Evolutionary conservation across 257 asterid species (phyloP), one percentile per base, ranked within the genome.

Genomic region (Ligustrum vulgare): DNA sequence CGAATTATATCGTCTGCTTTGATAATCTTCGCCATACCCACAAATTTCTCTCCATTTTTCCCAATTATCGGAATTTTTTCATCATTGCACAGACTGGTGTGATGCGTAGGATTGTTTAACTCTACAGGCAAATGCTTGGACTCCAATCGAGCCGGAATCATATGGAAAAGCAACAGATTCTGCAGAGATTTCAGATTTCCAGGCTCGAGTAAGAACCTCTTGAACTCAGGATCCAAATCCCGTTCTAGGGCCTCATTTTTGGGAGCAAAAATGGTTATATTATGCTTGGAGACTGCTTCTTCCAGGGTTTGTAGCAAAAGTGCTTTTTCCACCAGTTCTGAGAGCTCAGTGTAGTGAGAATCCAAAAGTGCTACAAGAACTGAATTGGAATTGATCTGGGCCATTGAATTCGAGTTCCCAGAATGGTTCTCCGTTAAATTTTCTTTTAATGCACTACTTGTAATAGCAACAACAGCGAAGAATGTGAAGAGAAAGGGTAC

Each of bases 321-420:
- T 0, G 98, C 98, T 68, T 92, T 94, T 78, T 94, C 98, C 47
- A 94, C 91, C 0, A 94, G 95, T 83, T 94, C 98, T 0, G 98
- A 89, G 2, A 94, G 90, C 86, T 94, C 98, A 12, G 98, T 92
- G 75, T 94, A 94, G 75, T 84, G 98, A 2, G 98, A 92, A 80
- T 94, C 98, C 75, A 94, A 39, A 3, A 94, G 92, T 2, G 98
- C 98, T 0, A 94, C 98, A 68, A 94, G 85, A 5, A 94, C 91
- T 0, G 98, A 94, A 75, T 94, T 94, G 75, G 98, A 94, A 76
- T 91, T 91, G 79, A 92, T 87, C 78, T 87, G 93, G 2, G 81
- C 23, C 3, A 16, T 12, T 47, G 56, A 47, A 47, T 47, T 47
- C 20, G 56, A 13, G 56, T 47, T 47, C 56, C n/a, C 56, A 47